Conservation (phyloP, 2,329 filamentous ascomycete species). For the Trichophyton schoenleinii region DNA sequence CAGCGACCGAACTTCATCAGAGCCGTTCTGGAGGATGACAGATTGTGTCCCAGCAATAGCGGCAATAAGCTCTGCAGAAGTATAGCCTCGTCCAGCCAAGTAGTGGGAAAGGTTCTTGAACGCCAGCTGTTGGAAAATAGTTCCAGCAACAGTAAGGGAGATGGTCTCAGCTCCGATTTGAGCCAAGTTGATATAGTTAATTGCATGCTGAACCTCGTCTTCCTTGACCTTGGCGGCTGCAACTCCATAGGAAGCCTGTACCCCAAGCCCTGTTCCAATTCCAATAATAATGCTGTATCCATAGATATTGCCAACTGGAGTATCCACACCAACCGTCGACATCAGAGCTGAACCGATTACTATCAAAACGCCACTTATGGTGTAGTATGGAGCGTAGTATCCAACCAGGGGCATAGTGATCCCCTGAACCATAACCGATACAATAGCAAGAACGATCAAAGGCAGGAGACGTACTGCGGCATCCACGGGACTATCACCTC, state of each 20-base stretch:
- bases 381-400: constrained; percentile 1
- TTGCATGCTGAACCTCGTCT: constrained; percentile 21
- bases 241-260: constrained; percentile 29
- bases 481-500: constrained; percentile 26
- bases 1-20: constrained; percentile 14
- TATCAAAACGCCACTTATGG: constrained; percentile 14
- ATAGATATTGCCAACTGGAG: constrained; percentile 17
- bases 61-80: constrained; percentile 19
- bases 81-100: constrained; percentile 18
- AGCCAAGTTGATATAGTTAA: constrained; percentile 32
- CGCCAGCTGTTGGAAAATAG: constrained; percentile 21
- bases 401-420: constrained; percentile 15
- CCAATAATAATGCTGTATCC: constrained; percentile 29
- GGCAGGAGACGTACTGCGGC: constrained; percentile 24
- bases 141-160: constrained; percentile 5
- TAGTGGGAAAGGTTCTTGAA: constrained; percentile 19
- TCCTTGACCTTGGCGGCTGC: constrained; percentile 26
- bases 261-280: constrained; percentile 23
- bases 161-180: constrained; percentile 5
- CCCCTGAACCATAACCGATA: constrained; percentile 15
- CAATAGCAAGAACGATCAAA: constrained; percentile 18
- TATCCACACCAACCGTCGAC: constrained; percentile 11
- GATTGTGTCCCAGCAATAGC: constrained; percentile 26
- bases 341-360: constrained; percentile 16
- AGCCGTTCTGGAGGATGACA: constrained; percentile 20